Percentiles rank a stretch among this genome's conserved stretches.
These are phyloP conservation scores for Chaetomium strumarium DNA, from an alignment of 2,329 filamentous ascomycete species.

Conservation along the genomic window DNA sequence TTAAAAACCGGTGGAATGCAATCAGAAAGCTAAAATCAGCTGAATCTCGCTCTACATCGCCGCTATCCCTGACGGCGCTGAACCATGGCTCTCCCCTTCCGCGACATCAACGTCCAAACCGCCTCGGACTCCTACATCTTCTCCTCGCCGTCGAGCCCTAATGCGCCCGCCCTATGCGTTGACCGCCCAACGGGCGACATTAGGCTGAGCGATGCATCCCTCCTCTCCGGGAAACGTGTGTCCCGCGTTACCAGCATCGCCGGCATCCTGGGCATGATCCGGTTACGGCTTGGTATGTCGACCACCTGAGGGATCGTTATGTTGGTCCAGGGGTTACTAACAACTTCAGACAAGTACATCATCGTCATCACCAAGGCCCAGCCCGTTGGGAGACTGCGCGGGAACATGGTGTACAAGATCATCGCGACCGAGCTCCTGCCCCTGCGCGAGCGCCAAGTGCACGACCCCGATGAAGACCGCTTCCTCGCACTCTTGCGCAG, in stretches of 20 bases:
- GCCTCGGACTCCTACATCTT: slow-evolving; percentile 92
- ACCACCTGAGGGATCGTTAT: background rate
- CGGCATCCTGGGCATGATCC: slow-evolving; percentile 90
- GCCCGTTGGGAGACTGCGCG: slow-evolving; percentile 83
- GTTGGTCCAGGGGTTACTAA: background rate
- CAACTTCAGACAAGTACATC: slow-evolving; percentile 74
- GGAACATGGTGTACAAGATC: slow-evolving; percentile 94
- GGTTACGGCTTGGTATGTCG: slow-evolving; percentile 75
- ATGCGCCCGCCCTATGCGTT: slow-evolving; percentile 79
- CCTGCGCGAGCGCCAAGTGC: slow-evolving; percentile 83
- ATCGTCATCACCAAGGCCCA: slow-evolving; percentile 93
- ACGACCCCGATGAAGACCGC: slow-evolving; percentile 89
- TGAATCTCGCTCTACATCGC: background rate
- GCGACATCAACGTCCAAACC: slow-evolving; percentile 95
- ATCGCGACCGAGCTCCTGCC: slow-evolving; percentile 87
- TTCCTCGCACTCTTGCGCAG: slow-evolving; percentile 78
- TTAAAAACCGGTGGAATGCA: background rate
- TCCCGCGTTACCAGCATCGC: slow-evolving; percentile 81
- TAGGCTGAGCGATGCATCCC: slow-evolving; percentile 71
- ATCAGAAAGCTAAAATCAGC: background rate
- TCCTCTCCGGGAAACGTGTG: slow-evolving; percentile 66
- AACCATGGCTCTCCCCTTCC: slow-evolving; percentile 59
- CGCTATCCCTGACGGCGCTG: background rate
- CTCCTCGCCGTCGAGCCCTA: slow-evolving; percentile 87
- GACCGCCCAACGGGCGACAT: slow-evolving; percentile 91